These are phyloP conservation scores for Auriculariales sp. DNA, from an alignment of 768 basidiomycete genomes.

Conservation along the genomic window DNA sequence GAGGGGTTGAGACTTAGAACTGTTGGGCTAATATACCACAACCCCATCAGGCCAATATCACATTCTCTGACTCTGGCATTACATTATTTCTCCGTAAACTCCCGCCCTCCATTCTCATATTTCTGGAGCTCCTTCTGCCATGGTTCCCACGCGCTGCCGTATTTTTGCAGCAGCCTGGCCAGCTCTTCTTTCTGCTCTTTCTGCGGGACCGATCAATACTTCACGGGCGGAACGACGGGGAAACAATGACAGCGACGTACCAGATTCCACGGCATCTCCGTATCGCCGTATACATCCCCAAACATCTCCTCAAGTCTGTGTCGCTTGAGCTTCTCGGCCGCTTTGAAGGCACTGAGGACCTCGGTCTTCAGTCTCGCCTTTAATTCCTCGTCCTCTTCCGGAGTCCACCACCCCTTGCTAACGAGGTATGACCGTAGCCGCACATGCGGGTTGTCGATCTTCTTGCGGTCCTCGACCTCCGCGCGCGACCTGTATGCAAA, in stretches of 20 bases:
- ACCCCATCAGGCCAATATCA: too few relatives aligned
- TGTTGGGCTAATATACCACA: too few relatives aligned
- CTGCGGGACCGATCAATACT: slow-evolving; percentile 22
- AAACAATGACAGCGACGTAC: slow-evolving; percentile 29
- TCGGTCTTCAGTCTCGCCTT: slow-evolving; percentile 54
- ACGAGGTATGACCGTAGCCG: slow-evolving; percentile 82
- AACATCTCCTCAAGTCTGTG: slow-evolving; percentile 69
- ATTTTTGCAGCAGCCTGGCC: slow-evolving; percentile 59
- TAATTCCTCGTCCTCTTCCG: slow-evolving; percentile 54
- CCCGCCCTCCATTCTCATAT: slow-evolving; percentile 60
- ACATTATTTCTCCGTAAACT: slow-evolving; percentile 20
- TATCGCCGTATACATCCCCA: slow-evolving; percentile 75
- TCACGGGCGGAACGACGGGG: background rate
- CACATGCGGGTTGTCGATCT: slow-evolving; percentile 76
- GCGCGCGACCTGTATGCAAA: slow-evolving; percentile 82
- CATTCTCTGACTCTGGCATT: too few relatives aligned
- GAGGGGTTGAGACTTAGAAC: too few relatives aligned
- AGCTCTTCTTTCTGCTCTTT: slow-evolving; percentile 77
- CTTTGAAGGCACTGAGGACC: slow-evolving; percentile 65
- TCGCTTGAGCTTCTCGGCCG: slow-evolving; percentile 55
- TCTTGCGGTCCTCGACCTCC: slow-evolving; percentile 85
- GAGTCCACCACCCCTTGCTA: slow-evolving; percentile 72
- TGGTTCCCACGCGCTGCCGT: slow-evolving; percentile 74
- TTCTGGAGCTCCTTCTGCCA: slow-evolving; percentile 69
- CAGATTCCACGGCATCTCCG: slow-evolving; percentile 73